Base-by-base conservation (phyloP, 2,329 filamentous ascomycete species). In the Thelonectria blattea region DNA sequence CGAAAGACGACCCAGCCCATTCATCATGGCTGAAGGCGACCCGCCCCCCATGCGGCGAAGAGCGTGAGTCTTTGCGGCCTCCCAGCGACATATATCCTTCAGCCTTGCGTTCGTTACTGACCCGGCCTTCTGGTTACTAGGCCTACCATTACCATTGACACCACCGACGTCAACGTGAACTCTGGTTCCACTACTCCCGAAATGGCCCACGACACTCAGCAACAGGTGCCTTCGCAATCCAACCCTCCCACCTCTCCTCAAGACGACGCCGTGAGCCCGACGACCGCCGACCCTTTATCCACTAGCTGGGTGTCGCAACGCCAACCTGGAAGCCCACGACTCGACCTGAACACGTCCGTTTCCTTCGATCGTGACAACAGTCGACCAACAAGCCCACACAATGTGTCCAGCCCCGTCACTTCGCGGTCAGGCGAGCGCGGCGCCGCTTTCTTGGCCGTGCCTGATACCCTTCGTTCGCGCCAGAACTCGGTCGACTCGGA, bases 401-500 rank as follows among this genome's bases (percentile, higher is more conserved):
- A 91, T 77, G 82, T 92, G 51, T 90, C 88, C 27, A 87, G 79
- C 63, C 84, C 84, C 1, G 78, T 86, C 9, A 64, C 84, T 12
- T 75, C 80, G 17, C 77, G 77, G 15, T 75, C 73, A 17, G 78
- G 75, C 75, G 76, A 87, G 75, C 72, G 80, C 68, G 72, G 76
- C 58, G 72, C 81, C 67, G 80, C 81, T 56, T 90, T 90, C 66
- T 79, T 92, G 48, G 81, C 87, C 0, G 90, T 92, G 1, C 90
- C 90, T 1, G 82, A 80, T n/a, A 80, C 79, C 50, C 65, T 71
- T 17, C 72, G 87, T 52, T 88, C 88, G 37, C 80, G 89, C 61
- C 88, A 90, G 58, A 88, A 88, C 67, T 92, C 89, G 1, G 78
- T 91, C 50, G 89, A 91, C 68, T 90, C 88, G 10, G 83, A 87